A percentile compares a stretch with the other conserved stretches of the same genome.
These are phyloP conservation scores for Calycina marina DNA, from an alignment of 2,329 filamentous ascomycete species.

Conservation along the genomic window DNA sequence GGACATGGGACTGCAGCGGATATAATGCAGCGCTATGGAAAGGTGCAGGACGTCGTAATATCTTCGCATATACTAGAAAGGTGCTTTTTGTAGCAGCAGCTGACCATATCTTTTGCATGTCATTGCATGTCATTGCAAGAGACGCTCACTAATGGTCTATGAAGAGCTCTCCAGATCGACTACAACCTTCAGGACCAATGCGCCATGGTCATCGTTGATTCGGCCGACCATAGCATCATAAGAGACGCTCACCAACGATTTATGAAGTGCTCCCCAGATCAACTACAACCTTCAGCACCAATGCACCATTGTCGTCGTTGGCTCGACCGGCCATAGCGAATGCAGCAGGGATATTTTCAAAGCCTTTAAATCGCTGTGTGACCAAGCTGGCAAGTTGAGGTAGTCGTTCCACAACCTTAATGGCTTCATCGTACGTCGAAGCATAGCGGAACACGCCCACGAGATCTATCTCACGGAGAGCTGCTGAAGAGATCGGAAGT, in stretches of 20 bases:
- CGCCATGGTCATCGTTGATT: conserved; percentile 21
- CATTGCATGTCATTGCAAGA: neutral
- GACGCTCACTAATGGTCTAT: too few species aligned
- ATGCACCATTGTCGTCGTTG: conserved; percentile 20
- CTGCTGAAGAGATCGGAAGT: conserved; percentile 56
- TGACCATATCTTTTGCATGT: neutral
- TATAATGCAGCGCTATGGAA: too few species aligned
- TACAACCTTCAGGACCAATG: conserved; percentile 22
- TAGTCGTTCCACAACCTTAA: conserved; percentile 60
- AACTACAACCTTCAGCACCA: conserved; percentile 23
- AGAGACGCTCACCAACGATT: neutral
- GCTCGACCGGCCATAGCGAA: conserved; percentile 72
- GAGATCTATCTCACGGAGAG: conserved; percentile 63
- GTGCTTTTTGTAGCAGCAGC: too few species aligned
- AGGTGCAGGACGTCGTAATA: too few species aligned
- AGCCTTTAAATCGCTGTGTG: conserved; percentile 62
- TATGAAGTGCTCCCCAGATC: conserved; percentile 9
- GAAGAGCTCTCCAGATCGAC: too few species aligned
- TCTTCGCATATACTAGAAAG: too few species aligned
- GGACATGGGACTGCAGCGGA: too few species aligned
- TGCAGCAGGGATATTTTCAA: conserved; percentile 75
- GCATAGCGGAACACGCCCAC: conserved; percentile 64
- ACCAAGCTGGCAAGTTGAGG: conserved; percentile 69
- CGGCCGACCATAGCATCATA: conserved; percentile 73
- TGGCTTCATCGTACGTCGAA: conserved; percentile 86